Evolutionary conservation across 2,329 filamentous ascomycete species (phyloP).

Genomic region (Alternaria burnsii): DNA sequence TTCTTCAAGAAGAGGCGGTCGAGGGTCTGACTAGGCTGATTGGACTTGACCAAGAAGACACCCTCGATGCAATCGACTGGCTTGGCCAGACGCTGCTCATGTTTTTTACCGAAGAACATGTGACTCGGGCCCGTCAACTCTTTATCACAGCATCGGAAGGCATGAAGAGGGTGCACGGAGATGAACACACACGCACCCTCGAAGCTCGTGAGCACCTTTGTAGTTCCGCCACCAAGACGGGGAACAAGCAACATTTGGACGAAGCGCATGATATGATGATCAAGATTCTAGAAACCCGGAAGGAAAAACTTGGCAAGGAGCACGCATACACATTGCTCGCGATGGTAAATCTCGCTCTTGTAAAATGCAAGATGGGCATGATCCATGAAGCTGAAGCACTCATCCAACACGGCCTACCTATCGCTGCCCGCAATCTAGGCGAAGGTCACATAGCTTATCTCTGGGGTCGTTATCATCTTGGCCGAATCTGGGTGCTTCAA

Average conservation of each 20-base stretch:
- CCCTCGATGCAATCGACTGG: slow-evolving; percentile 33
- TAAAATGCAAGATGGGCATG: slow-evolving; percentile 26
- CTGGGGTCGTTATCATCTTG: slow-evolving; percentile 12
- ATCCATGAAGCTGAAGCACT: slow-evolving; percentile 29
- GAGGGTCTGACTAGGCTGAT: slow-evolving; percentile 21
- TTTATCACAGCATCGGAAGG: slow-evolving; percentile 14
- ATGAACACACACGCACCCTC: slow-evolving; percentile 15
- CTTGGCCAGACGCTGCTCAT: slow-evolving; percentile 19
- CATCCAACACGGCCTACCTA: slow-evolving; percentile 15
- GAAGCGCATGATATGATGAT: slow-evolving; percentile 11
- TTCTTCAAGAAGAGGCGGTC: slow-evolving; percentile 28
- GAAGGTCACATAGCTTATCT: slow-evolving; percentile 29
- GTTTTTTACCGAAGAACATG: slow-evolving; percentile 4
- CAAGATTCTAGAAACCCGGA: slow-evolving; percentile 22
- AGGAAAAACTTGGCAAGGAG: slow-evolving; percentile 33
- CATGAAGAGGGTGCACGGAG: slow-evolving; percentile 13
- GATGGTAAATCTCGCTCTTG: slow-evolving; percentile 26
- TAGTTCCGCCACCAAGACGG: background rate
- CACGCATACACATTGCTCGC: slow-evolving; percentile 39
- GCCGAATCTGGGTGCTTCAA: slow-evolving; percentile 13
- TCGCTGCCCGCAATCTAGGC: slow-evolving; percentile 30
- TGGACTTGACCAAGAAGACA: slow-evolving; percentile 26
- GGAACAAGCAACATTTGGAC: background rate
- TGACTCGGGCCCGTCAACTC: slow-evolving; percentile 11
- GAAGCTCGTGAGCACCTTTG: slow-evolving; percentile 14